Evolutionary conservation across 495 filamentous ascomycete species (phyloP), one percentile per base, ranked within the genome.

Genomic region (Penicillium goetzii): DNA sequence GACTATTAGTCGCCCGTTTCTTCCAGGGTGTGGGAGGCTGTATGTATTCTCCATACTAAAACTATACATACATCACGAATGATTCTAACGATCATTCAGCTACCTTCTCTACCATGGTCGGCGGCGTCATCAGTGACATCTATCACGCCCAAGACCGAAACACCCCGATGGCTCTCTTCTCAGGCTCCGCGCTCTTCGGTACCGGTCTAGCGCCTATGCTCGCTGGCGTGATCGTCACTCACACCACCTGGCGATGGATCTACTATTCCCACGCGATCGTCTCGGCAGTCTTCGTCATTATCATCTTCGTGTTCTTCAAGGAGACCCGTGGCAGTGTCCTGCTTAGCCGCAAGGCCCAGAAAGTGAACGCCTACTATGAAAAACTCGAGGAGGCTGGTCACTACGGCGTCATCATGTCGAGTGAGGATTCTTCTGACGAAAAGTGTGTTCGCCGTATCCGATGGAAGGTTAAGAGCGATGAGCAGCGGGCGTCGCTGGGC

Each of bases 41-140:
- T 81, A 78, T 26, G 77, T 71, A 40, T 67, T 38, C 15, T 33
- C 28, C 10, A 33, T 47, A 8, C 3, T 21, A 21, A 19, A 1
- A 41, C 21, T 49, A 15, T 25, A 15, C 8, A 26, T 14, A 8
- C 21, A 10, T 40, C 10, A 28, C 25, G 36, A 32, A 32, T 8
- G 5, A 0, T 7, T 7, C 56, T 61, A 41, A 26, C 56, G 2
- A 14, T 28, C 1, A 19, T 23, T 12, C 67, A 73, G 71, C 86
- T 2, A 94, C 93, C 0, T 97, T 97, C 72, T 90, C 86, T 5
- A 96, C 92, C 14, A 94, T 97, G 89, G 91, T 97, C 3, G 94
- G 94, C 36, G 94, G 94, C 0, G 90, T 97, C 8, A 89, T 98
- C 33, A 88, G 88, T 56, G 94, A 98, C 67, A 89, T 97, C 61